Percentiles rank a stretch among this genome's conserved stretches.
Conservation (phyloP, 2,329 filamentous ascomycete species). For the Aureobasidium subglaciale region DNA sequence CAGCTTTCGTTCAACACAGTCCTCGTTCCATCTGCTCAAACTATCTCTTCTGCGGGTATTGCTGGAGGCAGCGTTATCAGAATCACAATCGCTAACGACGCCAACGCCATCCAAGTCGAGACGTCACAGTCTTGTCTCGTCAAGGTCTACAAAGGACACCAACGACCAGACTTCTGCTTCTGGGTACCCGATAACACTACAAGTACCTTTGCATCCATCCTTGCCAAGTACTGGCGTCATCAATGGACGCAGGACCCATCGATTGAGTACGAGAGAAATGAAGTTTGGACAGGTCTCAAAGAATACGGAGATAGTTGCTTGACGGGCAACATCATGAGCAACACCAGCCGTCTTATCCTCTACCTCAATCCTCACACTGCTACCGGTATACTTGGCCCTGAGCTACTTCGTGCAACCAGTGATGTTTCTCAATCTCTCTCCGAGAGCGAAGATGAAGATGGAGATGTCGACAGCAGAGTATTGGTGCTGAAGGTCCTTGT, state of each 20-base stretch:
- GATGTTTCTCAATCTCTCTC: too few relatives aligned
- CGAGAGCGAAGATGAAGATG: background rate
- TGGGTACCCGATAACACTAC: slow-evolving; percentile 22
- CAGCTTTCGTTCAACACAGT: slow-evolving; percentile 20
- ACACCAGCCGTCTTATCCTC: background rate
- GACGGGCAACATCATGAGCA: background rate
- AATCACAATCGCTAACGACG: slow-evolving; percentile 19
- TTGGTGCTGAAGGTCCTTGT: background rate
- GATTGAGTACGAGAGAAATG: background rate
- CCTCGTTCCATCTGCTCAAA: background rate
- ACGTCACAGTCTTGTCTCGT: slow-evolving; percentile 14
- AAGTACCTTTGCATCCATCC: slow-evolving; percentile 19
- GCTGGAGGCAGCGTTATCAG: slow-evolving; percentile 14
- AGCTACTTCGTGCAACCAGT: too few relatives aligned
- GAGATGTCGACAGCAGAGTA: background rate
- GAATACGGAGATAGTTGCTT: slow-evolving; percentile 16
- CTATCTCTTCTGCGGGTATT: slow-evolving; percentile 4
- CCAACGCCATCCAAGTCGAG: background rate
- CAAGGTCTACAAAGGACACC: slow-evolving; percentile 18
- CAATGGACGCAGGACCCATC: background rate
- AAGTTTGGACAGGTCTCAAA: slow-evolving; percentile 14
- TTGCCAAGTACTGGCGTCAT: slow-evolving; percentile 24
- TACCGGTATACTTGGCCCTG: background rate
- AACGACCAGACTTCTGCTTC: slow-evolving; percentile 19
- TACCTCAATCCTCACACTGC: background rate